Base-by-base conservation (phyloP, 208 protist genomes). In the Crithidia mellificae region DNA sequence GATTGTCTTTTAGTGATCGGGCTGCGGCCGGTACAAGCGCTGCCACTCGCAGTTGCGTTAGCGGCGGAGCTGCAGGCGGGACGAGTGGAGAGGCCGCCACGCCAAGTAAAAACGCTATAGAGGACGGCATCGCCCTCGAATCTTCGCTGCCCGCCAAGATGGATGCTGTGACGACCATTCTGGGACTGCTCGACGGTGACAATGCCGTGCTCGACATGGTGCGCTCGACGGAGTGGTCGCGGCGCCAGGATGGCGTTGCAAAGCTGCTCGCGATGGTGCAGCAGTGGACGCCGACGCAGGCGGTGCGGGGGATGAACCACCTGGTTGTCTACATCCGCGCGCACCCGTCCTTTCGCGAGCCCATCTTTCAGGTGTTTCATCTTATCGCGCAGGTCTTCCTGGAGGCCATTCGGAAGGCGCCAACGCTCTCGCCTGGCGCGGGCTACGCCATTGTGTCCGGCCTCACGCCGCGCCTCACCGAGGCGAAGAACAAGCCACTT, bases 311-410 rank as follows among this genome's bases (percentile, higher is more conserved):
- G 46, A 58, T 91, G 17, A 76, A 89, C 53, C 61, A 50, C 44
- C 53, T 94, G 6, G 55, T 94, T n/a, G 84, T 94, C 15, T 92
- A 79, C 49, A 59, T 96, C 3, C 78, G 84, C 24, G 67, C 73
- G 11, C 77, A 89, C 46, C 88, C 91, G 11, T 80, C 82, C 20
- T 91, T 87, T 50, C 63, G 83, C 6, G 88, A 96, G 64, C 85
- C 84, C 15, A 93, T 82, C 34, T 86, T 90, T 58, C 91, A 96
- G 57, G 88, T 93, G 17, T 87, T 91, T 51, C 71, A 84, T 25
- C 52, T 74, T 2, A 73, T 91, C 38, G 14, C 80, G 11, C 63
- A 66, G 22, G 43, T 82, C 14, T 72, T 91, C 27, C 73, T 84
- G 46, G 82, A 70, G 29, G 63, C 74, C 11, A 32, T 91, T 15